Conservation (phyloP, 2,329 filamentous ascomycete species). For the Colletotrichum caudatum region DNA sequence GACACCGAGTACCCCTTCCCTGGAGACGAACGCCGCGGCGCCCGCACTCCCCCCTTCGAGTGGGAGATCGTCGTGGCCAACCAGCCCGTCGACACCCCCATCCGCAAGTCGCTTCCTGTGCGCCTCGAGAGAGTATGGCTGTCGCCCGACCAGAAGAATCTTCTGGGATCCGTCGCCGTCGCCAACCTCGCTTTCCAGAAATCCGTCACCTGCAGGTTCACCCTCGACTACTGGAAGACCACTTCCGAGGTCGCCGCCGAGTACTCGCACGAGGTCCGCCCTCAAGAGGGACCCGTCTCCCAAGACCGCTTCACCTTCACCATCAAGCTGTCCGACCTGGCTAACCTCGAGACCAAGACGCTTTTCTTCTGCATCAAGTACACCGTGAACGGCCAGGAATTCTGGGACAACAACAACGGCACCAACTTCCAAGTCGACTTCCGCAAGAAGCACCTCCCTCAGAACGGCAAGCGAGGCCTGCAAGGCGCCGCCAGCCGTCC, state of each 20-base stretch:
- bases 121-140: slow-evolving; percentile 88
- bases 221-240: slow-evolving; percentile 98
- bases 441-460: slow-evolving; percentile 77
- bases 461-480: slow-evolving; percentile 67
- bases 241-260: slow-evolving; percentile 95
- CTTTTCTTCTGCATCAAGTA: slow-evolving; percentile 94
- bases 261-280: slow-evolving; percentile 73
- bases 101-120: slow-evolving; percentile 75
- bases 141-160: slow-evolving; percentile 85
- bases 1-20: slow-evolving; percentile 91
- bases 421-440: slow-evolving; percentile 97
- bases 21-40: slow-evolving; percentile 56
- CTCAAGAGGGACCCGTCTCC: slow-evolving; percentile 61
- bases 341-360: slow-evolving; percentile 92
- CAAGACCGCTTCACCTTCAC: slow-evolving; percentile 94
- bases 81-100: slow-evolving; percentile 65
- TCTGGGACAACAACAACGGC: slow-evolving; percentile 92
- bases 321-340: slow-evolving; percentile 91
- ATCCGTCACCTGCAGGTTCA: slow-evolving; percentile 90
- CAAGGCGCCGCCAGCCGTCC: slow-evolving; percentile 65
- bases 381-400: slow-evolving; percentile 83
- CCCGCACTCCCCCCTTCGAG: slow-evolving; percentile 71
- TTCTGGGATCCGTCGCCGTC: slow-evolving; percentile 86
- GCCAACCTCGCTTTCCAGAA: slow-evolving; percentile 93
- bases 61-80: slow-evolving; percentile 91